These are phyloP conservation scores for Phyllosticta capitalensis DNA, from an alignment of 2,329 filamentous ascomycete genomes.

Conservation along the genomic window DNA sequence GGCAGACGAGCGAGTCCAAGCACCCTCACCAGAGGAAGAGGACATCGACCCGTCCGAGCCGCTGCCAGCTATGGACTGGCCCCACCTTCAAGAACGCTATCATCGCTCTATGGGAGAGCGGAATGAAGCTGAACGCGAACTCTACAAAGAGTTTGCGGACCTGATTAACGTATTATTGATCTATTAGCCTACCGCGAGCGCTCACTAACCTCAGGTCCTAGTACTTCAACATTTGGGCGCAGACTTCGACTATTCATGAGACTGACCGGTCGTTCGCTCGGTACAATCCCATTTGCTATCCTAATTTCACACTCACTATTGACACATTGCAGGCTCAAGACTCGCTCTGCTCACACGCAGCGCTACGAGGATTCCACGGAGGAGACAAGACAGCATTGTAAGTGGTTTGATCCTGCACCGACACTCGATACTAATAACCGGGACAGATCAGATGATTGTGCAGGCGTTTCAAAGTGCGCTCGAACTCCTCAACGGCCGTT, in stretches of 20 bases:
- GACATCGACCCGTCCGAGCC: slow-evolving; percentile 1
- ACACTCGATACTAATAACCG: not conserved
- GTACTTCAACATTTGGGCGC: slow-evolving; percentile 75
- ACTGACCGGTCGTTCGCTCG: slow-evolving; percentile 69
- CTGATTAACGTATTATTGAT: slow-evolving; percentile 25
- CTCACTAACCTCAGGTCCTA: slow-evolving; percentile 44
- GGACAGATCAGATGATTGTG: slow-evolving; percentile 36
- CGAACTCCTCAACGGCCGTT: slow-evolving; percentile 26
- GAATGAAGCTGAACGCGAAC: slow-evolving; percentile 52
- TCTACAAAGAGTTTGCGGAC: slow-evolving; percentile 57
- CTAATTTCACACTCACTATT: not conserved
- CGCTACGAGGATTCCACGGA: slow-evolving; percentile 62
- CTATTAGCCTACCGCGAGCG: not conserved
- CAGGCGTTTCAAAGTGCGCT: slow-evolving; percentile 42
- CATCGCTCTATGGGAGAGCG: slow-evolving; percentile 54
- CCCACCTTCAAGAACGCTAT: slow-evolving; percentile 63
- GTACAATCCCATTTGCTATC: slow-evolving; percentile 31
- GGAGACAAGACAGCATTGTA: slow-evolving; percentile 73
- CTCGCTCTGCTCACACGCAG: slow-evolving; percentile 66
- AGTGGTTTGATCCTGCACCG: slow-evolving; percentile 27
- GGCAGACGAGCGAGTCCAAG: too few relatives aligned
- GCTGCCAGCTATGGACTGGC: slow-evolving; percentile 61
- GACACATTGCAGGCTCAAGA: slow-evolving; percentile 53
- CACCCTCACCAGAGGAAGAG: slow-evolving; percentile 11
- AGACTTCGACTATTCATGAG: slow-evolving; percentile 62